Evolutionary conservation across 192 early-diverging fungal genomes (phyloP).

Genomic region (Neocallimastix lanati): DNA sequence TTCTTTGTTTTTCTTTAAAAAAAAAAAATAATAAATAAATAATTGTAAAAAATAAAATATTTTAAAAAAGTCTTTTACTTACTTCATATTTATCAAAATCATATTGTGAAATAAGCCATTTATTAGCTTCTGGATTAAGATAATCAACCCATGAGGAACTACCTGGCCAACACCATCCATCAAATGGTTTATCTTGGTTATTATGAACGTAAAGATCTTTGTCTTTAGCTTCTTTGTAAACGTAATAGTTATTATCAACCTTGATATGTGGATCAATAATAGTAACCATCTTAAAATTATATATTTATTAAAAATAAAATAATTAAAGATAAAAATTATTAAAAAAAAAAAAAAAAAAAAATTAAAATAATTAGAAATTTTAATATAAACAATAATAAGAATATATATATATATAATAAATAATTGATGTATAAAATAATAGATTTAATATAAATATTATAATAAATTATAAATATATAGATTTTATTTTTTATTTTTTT

Average conservation of each 20-base stretch:
- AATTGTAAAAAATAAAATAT: neutral
- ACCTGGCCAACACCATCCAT: conserved; percentile 98
- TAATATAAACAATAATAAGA: no score
- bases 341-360: neutral
- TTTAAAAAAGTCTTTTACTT: neutral
- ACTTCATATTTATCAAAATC: conserved; percentile 52
- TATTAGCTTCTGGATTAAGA: conserved; percentile 49
- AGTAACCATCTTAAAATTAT: conserved; percentile 62
- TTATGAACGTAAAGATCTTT: conserved; percentile 62
- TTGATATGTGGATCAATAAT: conserved; percentile 98
- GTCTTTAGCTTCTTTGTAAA: conserved; percentile 62
- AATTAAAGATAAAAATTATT: no score
- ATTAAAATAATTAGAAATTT: no score
- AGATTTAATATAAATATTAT: no score
- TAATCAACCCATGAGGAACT: conserved; percentile 86
- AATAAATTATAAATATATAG: no score
- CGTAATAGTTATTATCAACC: conserved; percentile 46
- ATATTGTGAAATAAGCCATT: conserved; percentile 70
- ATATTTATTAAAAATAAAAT: no score
- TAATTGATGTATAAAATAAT: no score
- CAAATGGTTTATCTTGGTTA: conserved; percentile 32
- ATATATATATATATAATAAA: no score
- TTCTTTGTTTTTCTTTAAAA: neutral
- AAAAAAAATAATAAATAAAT: neutral
- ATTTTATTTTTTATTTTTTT: no score